A percentile compares a stretch with the other conserved stretches of the same genome.
Conservation (phyloP, 2,329 filamentous ascomycete genomes). For the Arthrobotrys conoides region DNA sequence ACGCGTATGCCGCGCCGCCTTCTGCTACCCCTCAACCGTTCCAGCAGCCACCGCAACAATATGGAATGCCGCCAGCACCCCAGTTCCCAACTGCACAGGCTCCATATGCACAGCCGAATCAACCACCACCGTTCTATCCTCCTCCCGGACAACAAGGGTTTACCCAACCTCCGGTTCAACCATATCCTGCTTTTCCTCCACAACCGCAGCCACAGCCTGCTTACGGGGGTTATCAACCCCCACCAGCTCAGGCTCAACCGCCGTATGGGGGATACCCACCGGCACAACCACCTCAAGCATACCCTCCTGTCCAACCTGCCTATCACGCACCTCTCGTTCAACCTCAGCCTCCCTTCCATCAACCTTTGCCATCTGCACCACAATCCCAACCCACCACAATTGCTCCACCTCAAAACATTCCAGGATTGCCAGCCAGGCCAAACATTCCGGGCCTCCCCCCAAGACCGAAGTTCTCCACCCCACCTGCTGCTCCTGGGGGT, state of each 20-base stretch:
- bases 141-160: slow-evolving; percentile 66
- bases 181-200: slow-evolving; percentile 48
- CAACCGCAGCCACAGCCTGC: slow-evolving; percentile 64
- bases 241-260: slow-evolving; percentile 69
- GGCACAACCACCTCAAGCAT: slow-evolving; percentile 57
- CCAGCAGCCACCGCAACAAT: slow-evolving; percentile 38
- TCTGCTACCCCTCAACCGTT: slow-evolving; percentile 54
- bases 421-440: slow-evolving; percentile 70
- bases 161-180: slow-evolving; percentile 41
- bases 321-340: slow-evolving; percentile 62
- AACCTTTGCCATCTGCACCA: slow-evolving; percentile 55
- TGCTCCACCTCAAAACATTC: slow-evolving; percentile 67
- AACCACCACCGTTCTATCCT: slow-evolving; percentile 68
- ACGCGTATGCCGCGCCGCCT: slow-evolving; percentile 71
- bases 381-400: slow-evolving; percentile 64
- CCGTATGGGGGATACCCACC: slow-evolving; percentile 67
- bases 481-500: slow-evolving; percentile 40
- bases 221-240: slow-evolving; percentile 68
- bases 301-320: slow-evolving; percentile 55
- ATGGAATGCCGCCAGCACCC: slow-evolving; percentile 43
- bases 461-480: slow-evolving; percentile 73
- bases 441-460: slow-evolving; percentile 74
- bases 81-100: slow-evolving; percentile 63
- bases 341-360: slow-evolving; percentile 62
- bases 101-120: slow-evolving; percentile 65